A percentile compares a stretch with the other conserved stretches of the same genome.
Evolutionary conservation across 2,329 filamentous ascomycete genomes (phyloP).

Genomic region (Colletotrichum sp.): DNA sequence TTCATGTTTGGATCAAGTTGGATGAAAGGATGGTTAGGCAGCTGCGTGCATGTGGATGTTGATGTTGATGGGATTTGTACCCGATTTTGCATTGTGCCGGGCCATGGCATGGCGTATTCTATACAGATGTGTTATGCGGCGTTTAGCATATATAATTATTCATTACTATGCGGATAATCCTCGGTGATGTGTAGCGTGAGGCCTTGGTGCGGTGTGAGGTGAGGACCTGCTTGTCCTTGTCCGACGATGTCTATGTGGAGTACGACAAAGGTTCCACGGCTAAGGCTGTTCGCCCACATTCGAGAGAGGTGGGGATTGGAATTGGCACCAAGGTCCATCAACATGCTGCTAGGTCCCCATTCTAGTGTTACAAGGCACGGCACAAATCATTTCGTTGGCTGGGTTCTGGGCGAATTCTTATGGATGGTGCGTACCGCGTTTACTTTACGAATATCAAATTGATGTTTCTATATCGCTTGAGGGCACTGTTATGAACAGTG

Average conservation of each 20-base stretch:
- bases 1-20: background rate
- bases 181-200: background rate
- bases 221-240: background rate
- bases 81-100: background rate
- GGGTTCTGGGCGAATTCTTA: no score
- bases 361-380: background rate
- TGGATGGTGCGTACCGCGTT: no score
- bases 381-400: background rate
- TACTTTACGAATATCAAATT: no score
- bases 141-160: background rate
- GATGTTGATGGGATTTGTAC: background rate
- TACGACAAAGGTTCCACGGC: background rate
- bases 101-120: background rate
- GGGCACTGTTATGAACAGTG: no score
- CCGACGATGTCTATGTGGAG: fast-evolving
- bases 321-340: background rate
- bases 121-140: background rate
- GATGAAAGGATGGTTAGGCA: background rate
- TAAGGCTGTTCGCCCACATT: no score
- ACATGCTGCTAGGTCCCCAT: background rate
- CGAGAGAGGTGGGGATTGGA: no score
- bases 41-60: background rate
- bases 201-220: background rate
- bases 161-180: fast-evolving
- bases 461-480: no score